Base-by-base conservation (phyloP, 345 rosid genomes). In the Gossypium ekmanianum region DNA sequence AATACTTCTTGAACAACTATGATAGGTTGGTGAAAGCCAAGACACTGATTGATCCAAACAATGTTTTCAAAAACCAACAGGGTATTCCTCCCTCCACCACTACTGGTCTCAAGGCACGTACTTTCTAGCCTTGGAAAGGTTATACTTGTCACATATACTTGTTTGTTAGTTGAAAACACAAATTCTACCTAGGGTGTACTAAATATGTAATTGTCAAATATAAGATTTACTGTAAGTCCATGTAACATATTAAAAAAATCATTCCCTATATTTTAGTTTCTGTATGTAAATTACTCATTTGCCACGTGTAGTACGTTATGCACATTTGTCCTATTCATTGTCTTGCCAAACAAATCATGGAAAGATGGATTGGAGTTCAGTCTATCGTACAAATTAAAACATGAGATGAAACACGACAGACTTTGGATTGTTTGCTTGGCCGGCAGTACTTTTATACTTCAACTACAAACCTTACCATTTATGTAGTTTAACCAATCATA, bases 1-100 rank as follows among this genome's bases (percentile, higher is more conserved):
- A 83, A 79, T 85, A 89, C 71, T 88, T 86, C 74, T 64, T 83
- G 77, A 64, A 76, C 17, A 88, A 88, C 26, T 86, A 83, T 39
- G 81, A 82, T 11, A 81, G 86, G 76, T 63, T 88, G 79, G 84
- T 85, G 56, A 64, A 69, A 59, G 85, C 89, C 52, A 88, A 86
- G 62, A 78, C 86, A 0, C 9, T 54, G 6, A 83, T 88, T 39
- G 92, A 87, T 82, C 87, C 91, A 0, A 47, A 67, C 18, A 87
- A 87, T 22, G 64, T 87, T 61, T 87, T 87, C 76, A 72, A 52
- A 27, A 74, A 84, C 68, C 84, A 85, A 47, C 90, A 88, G 64
- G 87, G 88, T 12, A 85, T 88, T 67, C 89, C 89, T 52, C 88
- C 84, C 3, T 10, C 9, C 17, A 43, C 51, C 16, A n/a, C 66